phyloP scores from a whole-genome alignment of 2,329 filamentous ascomycete genomes.

The Dendryphion nanum region DNA sequence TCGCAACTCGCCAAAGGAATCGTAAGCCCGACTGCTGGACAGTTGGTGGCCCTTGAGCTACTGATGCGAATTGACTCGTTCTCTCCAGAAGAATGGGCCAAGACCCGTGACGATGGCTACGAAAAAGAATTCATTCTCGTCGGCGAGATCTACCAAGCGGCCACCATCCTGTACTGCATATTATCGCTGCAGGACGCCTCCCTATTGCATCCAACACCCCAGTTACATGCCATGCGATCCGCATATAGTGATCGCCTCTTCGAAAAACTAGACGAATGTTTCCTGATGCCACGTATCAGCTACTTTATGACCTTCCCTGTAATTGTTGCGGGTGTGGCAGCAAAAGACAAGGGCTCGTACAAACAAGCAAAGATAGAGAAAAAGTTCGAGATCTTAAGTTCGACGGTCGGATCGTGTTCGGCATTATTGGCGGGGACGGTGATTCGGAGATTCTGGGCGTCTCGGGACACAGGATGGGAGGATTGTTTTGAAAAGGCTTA shows the following conservation, averaged over 20 bases:
- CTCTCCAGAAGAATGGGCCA: slow-evolving; percentile 24
- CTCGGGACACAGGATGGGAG: slow-evolving; percentile 22
- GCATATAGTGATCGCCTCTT: slow-evolving; percentile 1
- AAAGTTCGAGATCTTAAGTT: slow-evolving; percentile 14
- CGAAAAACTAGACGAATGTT: not conserved
- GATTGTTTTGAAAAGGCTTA: slow-evolving; percentile 27
- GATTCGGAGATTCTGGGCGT: slow-evolving; percentile 24
- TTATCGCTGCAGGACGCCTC: slow-evolving; percentile 20
- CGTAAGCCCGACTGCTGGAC: too few relatives aligned
- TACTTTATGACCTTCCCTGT: slow-evolving; percentile 24
- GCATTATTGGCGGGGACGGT: slow-evolving; percentile 21
- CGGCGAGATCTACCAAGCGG: slow-evolving; percentile 22
- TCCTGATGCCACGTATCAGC: not conserved
- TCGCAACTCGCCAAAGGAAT: not conserved
- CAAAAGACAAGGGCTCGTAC: slow-evolving; percentile 14
- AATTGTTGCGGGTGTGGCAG: slow-evolving; percentile 26
- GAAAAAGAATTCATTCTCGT: slow-evolving; percentile 21
- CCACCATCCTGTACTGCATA: slow-evolving; percentile 26
- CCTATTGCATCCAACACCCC: not conserved
- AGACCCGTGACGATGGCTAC: slow-evolving; percentile 7
- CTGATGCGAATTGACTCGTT: slow-evolving; percentile 10
- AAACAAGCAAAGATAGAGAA: slow-evolving; percentile 20
- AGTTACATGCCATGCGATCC: not conserved
- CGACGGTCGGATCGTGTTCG: slow-evolving; percentile 16
- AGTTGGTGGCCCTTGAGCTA: not conserved